Conservation (phyloP, 2,329 filamentous ascomycete genomes). For the Sarocladiaceae sp. region DNA sequence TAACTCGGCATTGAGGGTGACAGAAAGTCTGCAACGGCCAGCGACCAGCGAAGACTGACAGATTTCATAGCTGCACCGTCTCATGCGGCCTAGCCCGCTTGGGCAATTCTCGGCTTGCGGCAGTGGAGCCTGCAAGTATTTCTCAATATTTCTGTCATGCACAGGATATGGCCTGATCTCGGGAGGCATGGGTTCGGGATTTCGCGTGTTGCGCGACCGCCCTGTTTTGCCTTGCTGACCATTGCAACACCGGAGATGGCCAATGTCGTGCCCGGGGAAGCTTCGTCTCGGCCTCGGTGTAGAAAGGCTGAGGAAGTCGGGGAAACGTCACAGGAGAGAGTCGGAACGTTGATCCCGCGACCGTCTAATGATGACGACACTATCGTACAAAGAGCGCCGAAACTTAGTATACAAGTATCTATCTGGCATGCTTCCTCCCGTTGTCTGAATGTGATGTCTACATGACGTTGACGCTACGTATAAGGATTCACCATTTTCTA, state of each 20-base stretch:
- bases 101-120: slow-evolving; percentile 1
- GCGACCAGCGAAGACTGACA: background rate
- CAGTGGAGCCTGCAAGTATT: slow-evolving; percentile 1
- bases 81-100: slow-evolving; percentile 2
- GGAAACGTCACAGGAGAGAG: background rate
- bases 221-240: too few species aligned
- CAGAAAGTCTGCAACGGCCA: background rate
- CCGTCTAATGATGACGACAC: background rate
- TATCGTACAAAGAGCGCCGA: background rate
- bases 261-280: too few species aligned
- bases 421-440: too few species aligned
- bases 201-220: too few species aligned
- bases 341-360: background rate
- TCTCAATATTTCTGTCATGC: too few species aligned
- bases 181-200: too few species aligned
- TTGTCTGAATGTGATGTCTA: too few species aligned
- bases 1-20: too few species aligned
- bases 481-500: too few species aligned
- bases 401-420: too few species aligned
- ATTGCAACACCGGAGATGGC: too few species aligned
- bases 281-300: background rate
- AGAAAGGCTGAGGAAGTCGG: background rate
- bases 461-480: too few species aligned
- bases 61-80: background rate
- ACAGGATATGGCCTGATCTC: slow-evolving; percentile 8